Evolutionary conservation across 257 asterid species (phyloP).

Genomic region (Vinca minor): DNA sequence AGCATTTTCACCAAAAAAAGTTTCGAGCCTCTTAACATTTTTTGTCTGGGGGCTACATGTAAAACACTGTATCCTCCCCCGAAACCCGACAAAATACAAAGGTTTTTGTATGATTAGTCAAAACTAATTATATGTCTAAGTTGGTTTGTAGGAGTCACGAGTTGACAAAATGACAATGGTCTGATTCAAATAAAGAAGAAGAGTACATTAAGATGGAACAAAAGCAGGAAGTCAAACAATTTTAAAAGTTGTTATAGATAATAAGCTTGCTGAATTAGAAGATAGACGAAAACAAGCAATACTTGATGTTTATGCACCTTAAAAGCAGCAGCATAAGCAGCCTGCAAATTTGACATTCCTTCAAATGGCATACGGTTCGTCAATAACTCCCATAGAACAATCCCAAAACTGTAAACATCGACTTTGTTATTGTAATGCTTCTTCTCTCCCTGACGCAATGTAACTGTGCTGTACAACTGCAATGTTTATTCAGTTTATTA

Average conservation of each 20-base stretch:
- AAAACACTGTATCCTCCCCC: not conserved
- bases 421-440: conserved; percentile 95
- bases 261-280: not conserved
- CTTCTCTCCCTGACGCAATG: conserved; percentile 95
- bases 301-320: conserved; percentile 43
- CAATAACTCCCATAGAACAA: conserved; percentile 81
- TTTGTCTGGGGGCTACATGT: not conserved
- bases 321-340: conserved; percentile 99
- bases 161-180: not conserved
- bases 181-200: not conserved
- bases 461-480: conserved; percentile 97
- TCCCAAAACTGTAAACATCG: conserved; percentile 91
- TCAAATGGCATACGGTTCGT: conserved; percentile 96
- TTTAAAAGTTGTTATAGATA: too few relatives aligned
- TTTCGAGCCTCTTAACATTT: too few relatives aligned
- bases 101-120: not conserved
- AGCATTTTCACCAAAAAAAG: too few relatives aligned
- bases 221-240: not conserved
- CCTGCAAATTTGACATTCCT: conserved; percentile 98
- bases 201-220: not conserved
- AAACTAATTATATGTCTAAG: not conserved
- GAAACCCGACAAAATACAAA: too few relatives aligned
- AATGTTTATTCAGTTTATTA: conserved; percentile 19
- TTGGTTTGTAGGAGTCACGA: not conserved
- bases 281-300: not conserved